A percentile compares a stretch with the other conserved stretches of the same genome.
phyloP scores from a whole-genome alignment of 2,329 filamentous ascomycete species.

The Neoarthrinium moseri region DNA sequence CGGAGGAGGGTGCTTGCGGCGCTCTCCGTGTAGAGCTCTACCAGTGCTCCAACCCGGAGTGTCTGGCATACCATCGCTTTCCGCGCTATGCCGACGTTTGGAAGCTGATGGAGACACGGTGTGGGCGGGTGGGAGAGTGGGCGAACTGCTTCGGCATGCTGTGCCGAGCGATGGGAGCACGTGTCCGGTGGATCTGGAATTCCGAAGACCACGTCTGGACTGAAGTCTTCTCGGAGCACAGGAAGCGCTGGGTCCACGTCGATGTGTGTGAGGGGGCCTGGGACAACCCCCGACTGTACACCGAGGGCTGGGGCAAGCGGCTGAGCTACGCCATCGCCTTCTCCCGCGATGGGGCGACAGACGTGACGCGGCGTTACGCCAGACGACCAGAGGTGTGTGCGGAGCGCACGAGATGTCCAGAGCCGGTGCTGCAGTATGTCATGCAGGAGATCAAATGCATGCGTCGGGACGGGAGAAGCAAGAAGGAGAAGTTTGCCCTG shows the following conservation, averaged over 20 bases:
- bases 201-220: conserved; percentile 98
- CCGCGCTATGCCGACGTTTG: conserved; percentile 95
- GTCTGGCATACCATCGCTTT: conserved; percentile 81
- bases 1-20: conserved; percentile 86
- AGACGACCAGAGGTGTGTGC: conserved; percentile 71
- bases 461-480: no score
- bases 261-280: conserved; percentile 92
- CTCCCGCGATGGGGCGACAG: conserved; percentile 79
- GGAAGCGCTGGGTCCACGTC: conserved; percentile 93
- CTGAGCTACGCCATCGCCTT: conserved; percentile 98
- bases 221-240: conserved; percentile 92
- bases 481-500: no score
- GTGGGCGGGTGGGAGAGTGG: conserved; percentile 92
- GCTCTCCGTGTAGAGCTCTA: conserved; percentile 89
- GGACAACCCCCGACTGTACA: conserved; percentile 90
- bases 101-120: conserved; percentile 80
- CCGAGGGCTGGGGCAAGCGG: conserved; percentile 94
- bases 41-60: conserved; percentile 74
- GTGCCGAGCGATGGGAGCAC: conserved; percentile 84
- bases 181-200: conserved; percentile 98
- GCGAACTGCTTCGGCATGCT: conserved; percentile 99
- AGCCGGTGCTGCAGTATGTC: no score
- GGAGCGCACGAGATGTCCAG: no score
- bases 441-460: no score
- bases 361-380: conserved; percentile 66